phyloP scores from a whole-genome alignment of 2,329 filamentous ascomycete species.

The Intubia oerlemansii region DNA sequence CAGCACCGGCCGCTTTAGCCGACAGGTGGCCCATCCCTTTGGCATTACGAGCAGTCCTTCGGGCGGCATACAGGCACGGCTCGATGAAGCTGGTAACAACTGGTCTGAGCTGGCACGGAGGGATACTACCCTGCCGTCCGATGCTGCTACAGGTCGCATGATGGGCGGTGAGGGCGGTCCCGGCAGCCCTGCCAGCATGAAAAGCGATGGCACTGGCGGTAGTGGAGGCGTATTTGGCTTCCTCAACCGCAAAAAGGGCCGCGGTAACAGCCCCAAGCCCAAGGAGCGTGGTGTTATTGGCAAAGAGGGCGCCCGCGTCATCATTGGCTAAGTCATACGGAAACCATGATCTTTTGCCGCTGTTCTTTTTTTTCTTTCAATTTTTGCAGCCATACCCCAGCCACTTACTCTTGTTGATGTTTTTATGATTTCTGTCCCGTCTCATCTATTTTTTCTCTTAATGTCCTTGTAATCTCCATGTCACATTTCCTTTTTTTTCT shows the following conservation, averaged over 20 bases:
- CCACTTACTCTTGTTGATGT: no score
- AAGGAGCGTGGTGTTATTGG: slow-evolving; percentile 84
- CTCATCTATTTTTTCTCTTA: no score
- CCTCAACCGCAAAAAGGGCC: slow-evolving; percentile 69
- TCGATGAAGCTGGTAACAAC: slow-evolving; percentile 59
- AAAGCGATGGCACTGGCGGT: slow-evolving; percentile 12
- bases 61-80: slow-evolving; percentile 75
- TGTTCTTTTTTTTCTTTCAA: no score
- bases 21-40: slow-evolving; percentile 20
- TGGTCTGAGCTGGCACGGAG: slow-evolving; percentile 84
- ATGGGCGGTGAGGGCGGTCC: slow-evolving; percentile 23
- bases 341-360: no score
- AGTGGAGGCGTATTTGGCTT: slow-evolving; percentile 70
- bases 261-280: slow-evolving; percentile 81
- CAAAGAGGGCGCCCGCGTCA: slow-evolving; percentile 77
- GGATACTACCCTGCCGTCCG: slow-evolving; percentile 50
- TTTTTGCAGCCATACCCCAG: no score
- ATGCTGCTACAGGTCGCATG: slow-evolving; percentile 30
- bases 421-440: no score
- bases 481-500: no score
- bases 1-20: slow-evolving; percentile 1
- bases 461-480: no score
- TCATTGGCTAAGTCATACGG: slow-evolving; percentile 41
- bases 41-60: slow-evolving; percentile 51
- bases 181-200: no score